Conservation (phyloP, 441 rosid species). For the Euphorbia celastroides region DNA sequence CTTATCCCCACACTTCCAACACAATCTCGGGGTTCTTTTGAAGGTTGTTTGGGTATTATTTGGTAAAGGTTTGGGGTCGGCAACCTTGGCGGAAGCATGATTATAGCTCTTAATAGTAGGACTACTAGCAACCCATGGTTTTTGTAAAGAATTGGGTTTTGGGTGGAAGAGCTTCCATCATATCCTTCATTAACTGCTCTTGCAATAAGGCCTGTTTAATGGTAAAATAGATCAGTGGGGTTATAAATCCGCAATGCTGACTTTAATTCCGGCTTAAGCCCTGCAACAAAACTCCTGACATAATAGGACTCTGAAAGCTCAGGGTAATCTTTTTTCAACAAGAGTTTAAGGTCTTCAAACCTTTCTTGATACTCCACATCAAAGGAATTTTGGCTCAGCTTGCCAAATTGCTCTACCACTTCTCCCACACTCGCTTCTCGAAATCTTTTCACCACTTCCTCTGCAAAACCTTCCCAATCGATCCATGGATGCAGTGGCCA, state of each 20-base stretch:
- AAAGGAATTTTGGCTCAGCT: too few relatives aligned
- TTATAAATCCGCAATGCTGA: not conserved
- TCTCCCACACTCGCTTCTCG: too few relatives aligned
- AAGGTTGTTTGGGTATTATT: not conserved
- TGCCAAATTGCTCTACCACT: too few relatives aligned
- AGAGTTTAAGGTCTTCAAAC: not conserved
- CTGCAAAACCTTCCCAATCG: too few relatives aligned
- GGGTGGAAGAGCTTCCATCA: not conserved
- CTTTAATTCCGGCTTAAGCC: not conserved
- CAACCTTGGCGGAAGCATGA: not conserved
- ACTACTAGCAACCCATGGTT: too few relatives aligned
- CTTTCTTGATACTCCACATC: not conserved
- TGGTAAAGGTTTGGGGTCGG: not conserved
- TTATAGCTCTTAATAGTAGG: too few relatives aligned
- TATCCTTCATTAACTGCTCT: not conserved
- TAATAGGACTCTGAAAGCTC: not conserved
- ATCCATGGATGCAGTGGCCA: too few relatives aligned
- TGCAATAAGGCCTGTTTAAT: not conserved
- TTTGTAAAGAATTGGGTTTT: not conserved
- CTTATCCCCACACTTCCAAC: not conserved
- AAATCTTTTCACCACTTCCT: too few relatives aligned
- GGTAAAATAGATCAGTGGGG: not conserved
- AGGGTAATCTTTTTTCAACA: too few relatives aligned
- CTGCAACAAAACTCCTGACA: not conserved
- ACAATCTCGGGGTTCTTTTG: not conserved